These are phyloP conservation scores for Tetraselmis chui DNA, from an alignment of 139 green algal species.

Conservation along the genomic window DNA sequence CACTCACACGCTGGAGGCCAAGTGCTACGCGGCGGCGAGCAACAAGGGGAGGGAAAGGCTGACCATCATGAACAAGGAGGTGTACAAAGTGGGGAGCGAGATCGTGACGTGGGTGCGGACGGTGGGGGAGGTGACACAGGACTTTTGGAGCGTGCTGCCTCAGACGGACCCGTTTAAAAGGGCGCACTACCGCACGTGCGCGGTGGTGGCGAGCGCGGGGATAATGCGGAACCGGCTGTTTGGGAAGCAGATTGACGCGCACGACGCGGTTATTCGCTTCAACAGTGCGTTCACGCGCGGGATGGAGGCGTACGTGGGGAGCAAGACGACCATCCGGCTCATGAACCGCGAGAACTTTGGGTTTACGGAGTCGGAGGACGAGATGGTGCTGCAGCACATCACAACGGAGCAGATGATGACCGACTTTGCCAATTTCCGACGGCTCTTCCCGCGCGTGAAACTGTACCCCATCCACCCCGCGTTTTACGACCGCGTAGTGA, in stretches of 20 bases:
- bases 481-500: conserved; percentile 20
- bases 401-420: conserved; percentile 12
- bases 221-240: conserved; percentile 3
- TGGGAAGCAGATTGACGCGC: conserved; percentile 17
- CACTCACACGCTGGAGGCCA: not conserved
- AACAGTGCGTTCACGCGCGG: conserved; percentile 15
- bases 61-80: not conserved
- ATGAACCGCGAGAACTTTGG: conserved; percentile 20
- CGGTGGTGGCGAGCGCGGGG: conserved; percentile 17
- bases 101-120: not conserved
- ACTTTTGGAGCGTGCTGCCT: not conserved
- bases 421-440: not conserved
- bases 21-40: not conserved
- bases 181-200: conserved; percentile 12
- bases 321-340: conserved; percentile 15
- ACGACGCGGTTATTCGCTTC: conserved; percentile 22
- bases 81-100: not conserved
- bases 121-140: conserved; percentile 1
- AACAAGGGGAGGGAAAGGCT: not conserved
- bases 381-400: conserved; percentile 24
- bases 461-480: conserved; percentile 10
- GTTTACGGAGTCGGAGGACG: conserved; percentile 13
- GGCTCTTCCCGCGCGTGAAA: not conserved
- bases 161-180: not conserved
- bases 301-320: conserved; percentile 17